Evolutionary conservation across 2,329 filamentous ascomycete species (phyloP), one percentile per base, ranked within the genome.

Genomic region (Eutypella sp.): DNA sequence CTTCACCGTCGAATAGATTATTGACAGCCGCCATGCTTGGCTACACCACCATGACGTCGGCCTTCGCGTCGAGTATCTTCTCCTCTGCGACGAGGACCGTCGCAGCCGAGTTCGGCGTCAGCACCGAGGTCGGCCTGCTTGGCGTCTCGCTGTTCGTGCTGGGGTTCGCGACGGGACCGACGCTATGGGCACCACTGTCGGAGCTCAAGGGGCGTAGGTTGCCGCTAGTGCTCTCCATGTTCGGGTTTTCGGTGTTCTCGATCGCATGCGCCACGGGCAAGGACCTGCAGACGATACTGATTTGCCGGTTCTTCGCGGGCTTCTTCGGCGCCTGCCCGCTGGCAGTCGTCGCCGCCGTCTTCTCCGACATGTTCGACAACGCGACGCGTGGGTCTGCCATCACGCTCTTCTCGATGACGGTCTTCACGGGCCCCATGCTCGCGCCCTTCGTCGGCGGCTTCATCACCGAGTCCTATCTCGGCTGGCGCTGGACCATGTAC

Each of bases 51-150:
- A 71, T 90, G 57, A 79, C 79, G 2, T 72, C 85, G 0, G 78
- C 86, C 4, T 91, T 91, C 58, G 81, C 84, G 0, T 85, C 81
- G n/a, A 84, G 79, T 65, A 82, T 90, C 58, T 90, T 88, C 68
- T 88, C 84, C 2, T 70, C 82, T 20, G 84, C 84, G 5, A 88
- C 82, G 2, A 53, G 56, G 7, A 60, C 70, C 16, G 72, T 90
- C 10, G 76, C 80, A 4, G 46, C 48, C 3, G 64, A 82, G 55
- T 91, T 82, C 55, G 54, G 71, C 49, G 84, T 89, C 25, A 77
- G 76, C 15, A 60, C 63, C 5, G 79, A 85, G 57, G 80, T 88
- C 37, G 78, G 80, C 40, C 61, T 84, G 4, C 67, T 89, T 10
- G 83, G 84, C 18, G 74, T 87, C 0, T 82, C 82, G 0, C 72